These are phyloP conservation scores for Physcomitrium patens DNA, from an alignment of 225 moss, liverwort and hornwort genomes.

Conservation along the genomic window DNA sequence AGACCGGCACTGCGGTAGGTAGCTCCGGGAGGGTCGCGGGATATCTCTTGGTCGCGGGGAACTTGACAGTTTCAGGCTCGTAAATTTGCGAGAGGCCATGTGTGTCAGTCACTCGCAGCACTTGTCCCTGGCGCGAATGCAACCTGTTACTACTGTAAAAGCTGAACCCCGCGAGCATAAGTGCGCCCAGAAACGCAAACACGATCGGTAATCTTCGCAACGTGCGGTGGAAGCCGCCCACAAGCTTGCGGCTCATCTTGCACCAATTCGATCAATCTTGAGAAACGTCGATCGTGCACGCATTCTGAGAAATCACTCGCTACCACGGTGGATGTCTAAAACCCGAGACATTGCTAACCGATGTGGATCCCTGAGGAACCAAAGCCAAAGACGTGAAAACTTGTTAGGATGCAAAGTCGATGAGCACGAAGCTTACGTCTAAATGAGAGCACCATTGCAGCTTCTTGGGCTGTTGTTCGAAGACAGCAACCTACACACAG, in stretches of 20 bases:
- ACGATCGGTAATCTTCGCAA: slow-evolving; percentile 32
- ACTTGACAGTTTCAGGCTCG: slow-evolving; percentile 22
- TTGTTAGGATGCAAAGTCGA: too few relatives aligned
- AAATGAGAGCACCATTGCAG: too few relatives aligned
- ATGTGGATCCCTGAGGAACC: too few relatives aligned
- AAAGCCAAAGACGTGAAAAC: too few relatives aligned
- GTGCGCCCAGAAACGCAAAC: slow-evolving; percentile 27
- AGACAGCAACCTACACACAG: neutral
- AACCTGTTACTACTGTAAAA: slow-evolving; percentile 35
- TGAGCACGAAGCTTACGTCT: too few relatives aligned
- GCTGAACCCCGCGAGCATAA: slow-evolving; percentile 30
- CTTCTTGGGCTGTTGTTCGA: neutral
- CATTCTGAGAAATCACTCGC: neutral
- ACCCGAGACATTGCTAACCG: too few relatives aligned
- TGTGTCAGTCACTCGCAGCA: slow-evolving; percentile 25
- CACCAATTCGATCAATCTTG: neutral
- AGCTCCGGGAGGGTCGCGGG: neutral
- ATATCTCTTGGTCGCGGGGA: neutral
- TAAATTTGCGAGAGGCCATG: slow-evolving; percentile 22
- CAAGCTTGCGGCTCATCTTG: slow-evolving; percentile 33
- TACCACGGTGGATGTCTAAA: slow-evolving; percentile 3
- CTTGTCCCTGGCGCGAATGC: slow-evolving; percentile 19
- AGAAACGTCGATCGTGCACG: neutral
- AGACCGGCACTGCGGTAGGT: neutral
- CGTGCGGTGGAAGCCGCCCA: slow-evolving; percentile 23